Evolutionary conservation across 208 protist genomes (phyloP).

Genomic region (Borovskyia barvae): DNA sequence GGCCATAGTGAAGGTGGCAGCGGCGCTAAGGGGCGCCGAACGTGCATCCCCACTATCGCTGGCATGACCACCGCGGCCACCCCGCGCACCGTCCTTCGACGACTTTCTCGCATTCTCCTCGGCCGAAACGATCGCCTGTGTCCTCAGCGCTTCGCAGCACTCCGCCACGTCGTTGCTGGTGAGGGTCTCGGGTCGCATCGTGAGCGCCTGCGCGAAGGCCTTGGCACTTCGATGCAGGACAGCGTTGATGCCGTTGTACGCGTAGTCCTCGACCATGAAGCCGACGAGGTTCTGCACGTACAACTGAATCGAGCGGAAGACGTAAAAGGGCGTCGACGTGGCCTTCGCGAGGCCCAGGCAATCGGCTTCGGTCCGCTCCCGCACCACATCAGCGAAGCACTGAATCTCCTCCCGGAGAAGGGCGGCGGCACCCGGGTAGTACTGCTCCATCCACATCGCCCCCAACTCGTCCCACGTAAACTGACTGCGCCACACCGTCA

Average conservation of each 20-base stretch:
- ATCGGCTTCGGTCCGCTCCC: conserved; percentile 54
- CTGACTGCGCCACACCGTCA: conserved; percentile 50
- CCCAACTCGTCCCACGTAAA: conserved; percentile 83
- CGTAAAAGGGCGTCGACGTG: conserved; percentile 60
- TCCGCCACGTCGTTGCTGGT: conserved; percentile 35
- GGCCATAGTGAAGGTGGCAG: conserved; percentile 9
- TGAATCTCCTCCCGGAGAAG: conserved; percentile 77
- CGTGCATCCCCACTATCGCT: conserved; percentile 12
- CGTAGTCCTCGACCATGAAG: conserved; percentile 81
- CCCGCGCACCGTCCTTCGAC: conserved; percentile 24
- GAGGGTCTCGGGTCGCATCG: conserved; percentile 76
- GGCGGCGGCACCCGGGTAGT: conserved; percentile 74
- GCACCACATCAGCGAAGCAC: conserved; percentile 52
- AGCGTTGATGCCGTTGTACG: conserved; percentile 85
- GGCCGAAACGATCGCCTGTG: conserved; percentile 31
- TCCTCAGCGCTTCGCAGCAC: conserved; percentile 30
- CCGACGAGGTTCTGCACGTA: conserved; percentile 86
- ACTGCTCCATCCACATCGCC: conserved; percentile 78
- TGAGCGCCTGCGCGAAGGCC: conserved; percentile 76
- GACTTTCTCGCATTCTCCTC: conserved; percentile 39
- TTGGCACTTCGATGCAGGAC: conserved; percentile 74
- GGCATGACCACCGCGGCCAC: conserved; percentile 16
- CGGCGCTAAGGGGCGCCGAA: conserved; percentile 4
- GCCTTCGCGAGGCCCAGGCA: conserved; percentile 60
- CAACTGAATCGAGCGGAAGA: conserved; percentile 61